Percentiles rank a stretch among this genome's conserved stretches.
phyloP scores from a whole-genome alignment of 768 basidiomycete species.

The Hericium erinaceus region DNA sequence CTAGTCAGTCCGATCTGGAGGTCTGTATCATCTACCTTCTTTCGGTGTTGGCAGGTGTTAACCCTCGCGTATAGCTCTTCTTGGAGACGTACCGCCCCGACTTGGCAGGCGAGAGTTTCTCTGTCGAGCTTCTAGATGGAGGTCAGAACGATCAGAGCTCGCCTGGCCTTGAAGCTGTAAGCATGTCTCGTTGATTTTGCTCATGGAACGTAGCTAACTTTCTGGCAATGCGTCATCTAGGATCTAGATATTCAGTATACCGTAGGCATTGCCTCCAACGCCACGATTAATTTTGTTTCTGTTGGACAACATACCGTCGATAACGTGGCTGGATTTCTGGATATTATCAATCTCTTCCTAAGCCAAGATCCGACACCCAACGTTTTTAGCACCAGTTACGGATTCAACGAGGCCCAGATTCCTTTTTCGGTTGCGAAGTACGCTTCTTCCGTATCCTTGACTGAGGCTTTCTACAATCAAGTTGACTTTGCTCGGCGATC shows the following conservation, averaged over 20 bases:
- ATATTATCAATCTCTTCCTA: conserved; percentile 17
- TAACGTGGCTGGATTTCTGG: conserved; percentile 12
- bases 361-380: conserved; percentile 10
- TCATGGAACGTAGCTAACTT: not conserved
- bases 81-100: not conserved
- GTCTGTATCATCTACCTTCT: conserved; percentile 5
- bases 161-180: not conserved
- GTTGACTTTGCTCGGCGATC: too few species aligned
- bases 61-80: not conserved
- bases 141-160: conserved; percentile 19
- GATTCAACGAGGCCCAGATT: conserved; percentile 10
- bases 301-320: conserved; percentile 14
- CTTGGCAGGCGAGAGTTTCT: conserved; percentile 1
- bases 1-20: conserved; percentile 21
- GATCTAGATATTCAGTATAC: conserved; percentile 30
- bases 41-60: not conserved
- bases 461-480: not conserved
- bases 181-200: not conserved
- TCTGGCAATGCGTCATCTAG: conserved; percentile 7
- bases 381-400: conserved; percentile 16
- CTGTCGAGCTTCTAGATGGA: conserved; percentile 11
- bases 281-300: conserved; percentile 17
- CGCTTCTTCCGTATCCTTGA: not conserved
- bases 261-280: conserved; percentile 21
- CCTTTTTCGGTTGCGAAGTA: not conserved